Base-by-base conservation (phyloP, 148 eudicot genomes). In the Diospyros lotus region DNA sequence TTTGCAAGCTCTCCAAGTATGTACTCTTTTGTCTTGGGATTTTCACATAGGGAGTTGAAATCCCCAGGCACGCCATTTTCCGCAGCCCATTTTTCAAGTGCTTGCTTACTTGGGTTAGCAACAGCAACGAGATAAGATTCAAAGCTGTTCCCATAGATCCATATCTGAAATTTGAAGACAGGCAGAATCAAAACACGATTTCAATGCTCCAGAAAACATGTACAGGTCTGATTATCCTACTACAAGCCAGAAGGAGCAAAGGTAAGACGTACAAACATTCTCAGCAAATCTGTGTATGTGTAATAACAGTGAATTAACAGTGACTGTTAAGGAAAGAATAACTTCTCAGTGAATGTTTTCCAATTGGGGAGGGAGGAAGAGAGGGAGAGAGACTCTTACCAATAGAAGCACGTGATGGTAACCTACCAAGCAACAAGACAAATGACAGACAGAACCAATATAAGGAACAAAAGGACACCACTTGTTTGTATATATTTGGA, bases 131-230 rank as follows among this genome's bases (percentile, higher is more conserved):
- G 93, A 73, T 77, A 92, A 46, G 90, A 90, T 73, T 90, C 91
- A 71, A 92, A 90, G 81, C 94, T 92, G 78, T 82, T 92, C 73
- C 97, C 97, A 28, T 90, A 92, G 6, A 90, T 81, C 97, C 97
- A 92, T 84, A 92, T 79, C 94, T 90, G 82, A 59, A 73, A 76
- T 71, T 39, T 43, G 67, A 71, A 15, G 39, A 38, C 39, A 53
- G 17, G 6, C n/a, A 41, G 14, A 58, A 60, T 60, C 28, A 17
- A 67, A 67, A 43, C 13, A 72, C 11, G 55, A 59, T 42, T 52
- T 48, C 52, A 10, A 38, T 0, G 3, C 60, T 10, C 18, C 60
- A 10, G 44, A 28, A 38, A 4, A 51, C 71, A 15, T 48, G 56
- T 10, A 53, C 12, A 53, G 56, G 12, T 53, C 12, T 53, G 56